These are phyloP conservation scores for Zopfochytrium polystomum DNA, from an alignment of 371 early-diverging fungal genomes.

Conservation along the genomic window DNA sequence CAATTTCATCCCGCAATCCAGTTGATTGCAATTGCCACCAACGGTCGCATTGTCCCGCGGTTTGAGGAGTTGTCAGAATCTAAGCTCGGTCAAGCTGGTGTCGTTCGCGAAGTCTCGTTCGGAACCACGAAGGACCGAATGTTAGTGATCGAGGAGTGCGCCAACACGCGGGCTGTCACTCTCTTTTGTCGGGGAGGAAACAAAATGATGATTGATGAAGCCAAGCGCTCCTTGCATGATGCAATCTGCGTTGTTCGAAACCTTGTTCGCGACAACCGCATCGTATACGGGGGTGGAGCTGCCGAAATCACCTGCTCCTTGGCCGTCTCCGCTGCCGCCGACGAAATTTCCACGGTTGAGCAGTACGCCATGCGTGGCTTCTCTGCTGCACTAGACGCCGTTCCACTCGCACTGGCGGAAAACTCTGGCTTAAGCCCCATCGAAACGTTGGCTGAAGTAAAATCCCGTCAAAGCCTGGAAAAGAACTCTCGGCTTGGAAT, in stretches of 20 bases:
- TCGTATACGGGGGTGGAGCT: conserved; percentile 99
- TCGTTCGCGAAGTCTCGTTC: conserved; percentile 91
- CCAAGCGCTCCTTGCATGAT: conserved; percentile 98
- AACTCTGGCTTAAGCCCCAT: conserved; percentile 98
- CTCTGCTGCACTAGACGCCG: conserved; percentile 93
- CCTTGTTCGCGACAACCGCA: conserved; percentile 92
- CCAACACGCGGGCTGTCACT: conserved; percentile 97
- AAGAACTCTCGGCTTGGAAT: conserved; percentile 89
- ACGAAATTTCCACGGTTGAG: conserved; percentile 87
- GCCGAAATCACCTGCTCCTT: conserved; percentile 96
- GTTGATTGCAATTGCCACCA: conserved; percentile 98
- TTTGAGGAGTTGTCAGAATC: conserved; percentile 93
- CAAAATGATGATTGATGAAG: conserved; percentile 99
- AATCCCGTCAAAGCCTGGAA: conserved; percentile 87
- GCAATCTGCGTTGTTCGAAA: conserved; percentile 99
- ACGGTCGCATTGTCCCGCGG: conserved; percentile 98
- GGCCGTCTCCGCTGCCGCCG: conserved; percentile 90
- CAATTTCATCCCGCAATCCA: no score
- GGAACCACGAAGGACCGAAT: conserved; percentile 99
- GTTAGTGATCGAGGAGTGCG: conserved; percentile 98
- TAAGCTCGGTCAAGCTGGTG: conserved; percentile 93
- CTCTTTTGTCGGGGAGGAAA: conserved; percentile 98
- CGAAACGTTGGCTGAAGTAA: conserved; percentile 89
- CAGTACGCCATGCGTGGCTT: conserved; percentile 99
- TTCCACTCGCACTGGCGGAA: conserved; percentile 95